These are phyloP conservation scores for Diaporthe nobilis DNA, from an alignment of 2,329 filamentous ascomycete species.

Conservation along the genomic window DNA sequence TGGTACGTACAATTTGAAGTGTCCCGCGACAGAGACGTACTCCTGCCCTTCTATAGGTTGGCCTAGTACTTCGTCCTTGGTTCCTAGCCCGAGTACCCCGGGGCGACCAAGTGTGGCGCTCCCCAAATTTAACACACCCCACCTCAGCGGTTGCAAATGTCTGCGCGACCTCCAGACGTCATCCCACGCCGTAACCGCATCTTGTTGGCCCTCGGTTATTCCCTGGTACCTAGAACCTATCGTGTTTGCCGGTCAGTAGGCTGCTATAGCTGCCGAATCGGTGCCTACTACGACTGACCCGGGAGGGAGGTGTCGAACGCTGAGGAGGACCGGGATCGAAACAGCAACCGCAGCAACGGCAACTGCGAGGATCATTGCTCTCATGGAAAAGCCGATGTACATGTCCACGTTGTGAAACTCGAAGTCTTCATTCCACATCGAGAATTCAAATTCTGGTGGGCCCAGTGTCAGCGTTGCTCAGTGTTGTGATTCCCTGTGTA, in stretches of 20 bases:
- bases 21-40: not conserved
- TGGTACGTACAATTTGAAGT: not conserved
- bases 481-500: not conserved
- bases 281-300: not conserved
- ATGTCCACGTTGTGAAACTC: not conserved
- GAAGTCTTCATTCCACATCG: not conserved
- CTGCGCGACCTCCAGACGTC: not conserved
- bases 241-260: not conserved
- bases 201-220: not conserved
- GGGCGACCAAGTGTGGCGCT: not conserved
- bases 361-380: not conserved
- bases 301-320: not conserved
- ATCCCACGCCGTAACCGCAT: not conserved
- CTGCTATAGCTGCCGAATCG: constrained; percentile 1
- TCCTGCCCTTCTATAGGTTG: not conserved
- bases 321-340: not conserved
- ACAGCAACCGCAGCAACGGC: not conserved
- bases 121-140: not conserved
- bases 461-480: not conserved
- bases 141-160: not conserved
- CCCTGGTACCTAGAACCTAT: not conserved
- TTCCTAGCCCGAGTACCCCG: not conserved
- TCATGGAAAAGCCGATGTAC: not conserved
- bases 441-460: not conserved
- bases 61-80: not conserved